These are phyloP conservation scores for Arachis stenosperma DNA, from an alignment of 306 rosid species.

Conservation along the genomic window DNA sequence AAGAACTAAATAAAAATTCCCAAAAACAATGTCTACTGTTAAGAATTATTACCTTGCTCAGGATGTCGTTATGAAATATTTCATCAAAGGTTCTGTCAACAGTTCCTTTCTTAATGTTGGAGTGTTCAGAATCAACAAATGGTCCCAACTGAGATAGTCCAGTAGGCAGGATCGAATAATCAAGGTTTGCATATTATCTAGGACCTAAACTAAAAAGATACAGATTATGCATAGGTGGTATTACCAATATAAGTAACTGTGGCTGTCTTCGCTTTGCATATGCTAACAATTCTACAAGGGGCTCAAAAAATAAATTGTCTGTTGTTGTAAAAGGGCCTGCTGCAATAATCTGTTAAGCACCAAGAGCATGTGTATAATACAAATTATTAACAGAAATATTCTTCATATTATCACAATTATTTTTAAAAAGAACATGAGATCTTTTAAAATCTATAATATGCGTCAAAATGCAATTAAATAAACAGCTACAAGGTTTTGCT, in stretches of 20 bases:
- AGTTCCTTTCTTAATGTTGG: conserved; percentile 83
- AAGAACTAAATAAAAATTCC: conserved; percentile 2
- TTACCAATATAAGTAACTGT: conserved; percentile 83
- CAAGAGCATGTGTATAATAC: conserved; percentile 21
- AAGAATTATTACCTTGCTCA: conserved; percentile 64
- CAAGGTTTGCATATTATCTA: conserved; percentile 28
- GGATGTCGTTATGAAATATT: conserved; percentile 66
- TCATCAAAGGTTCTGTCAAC: conserved; percentile 74
- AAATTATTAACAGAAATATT: conserved; percentile 23
- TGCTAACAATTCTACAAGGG: conserved; percentile 75
- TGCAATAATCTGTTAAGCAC: conserved; percentile 76
- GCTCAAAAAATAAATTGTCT: conserved; percentile 90
- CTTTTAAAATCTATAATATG: conserved; percentile 14
- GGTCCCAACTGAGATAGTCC: conserved; percentile 79
- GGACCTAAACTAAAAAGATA: conserved; percentile 23
- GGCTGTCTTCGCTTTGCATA: conserved; percentile 84
- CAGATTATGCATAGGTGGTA: conserved; percentile 30
- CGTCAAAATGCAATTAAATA: not conserved
- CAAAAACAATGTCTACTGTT: conserved; percentile 7
- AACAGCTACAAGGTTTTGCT: conserved; percentile 12
- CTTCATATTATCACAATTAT: conserved; percentile 13
- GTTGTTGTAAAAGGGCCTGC: conserved; percentile 92
- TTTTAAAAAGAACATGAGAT: not conserved
- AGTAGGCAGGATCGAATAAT: conserved; percentile 25
- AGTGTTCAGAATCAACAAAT: conserved; percentile 87